Base-by-base conservation (phyloP, 2,329 filamentous ascomycete genomes). In the Cercospora nicotianae region DNA sequence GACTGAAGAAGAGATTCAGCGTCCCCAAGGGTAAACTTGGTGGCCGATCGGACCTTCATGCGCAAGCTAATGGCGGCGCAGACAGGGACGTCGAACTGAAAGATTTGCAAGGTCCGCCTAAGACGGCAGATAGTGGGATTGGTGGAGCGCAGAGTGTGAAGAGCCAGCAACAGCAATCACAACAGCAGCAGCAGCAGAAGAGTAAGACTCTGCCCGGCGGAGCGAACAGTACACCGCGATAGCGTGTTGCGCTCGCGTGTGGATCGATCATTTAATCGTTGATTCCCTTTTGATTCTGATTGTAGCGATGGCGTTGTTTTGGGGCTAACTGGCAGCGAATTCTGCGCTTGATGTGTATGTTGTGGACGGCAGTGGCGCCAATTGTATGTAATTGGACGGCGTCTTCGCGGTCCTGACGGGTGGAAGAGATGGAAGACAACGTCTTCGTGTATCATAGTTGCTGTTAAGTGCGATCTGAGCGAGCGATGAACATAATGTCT, bases 11-110 rank as follows among this genome's bases (percentile, higher is more conserved):
- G 74, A 81, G 83, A 33, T 76, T 75, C 77, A 66, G 68, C 7
- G 70, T 73, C 10, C 64, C 66, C 23, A 62, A 63, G n/a, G 53
- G 28, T 10, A 60, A 48, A n/a, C n/a, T 36, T 9, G 18, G 60
- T 55, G 42, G 57, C 16, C 45, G 45, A 64, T 45, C 31, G 7
- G 28, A 28, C 16, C 18, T 28, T 16, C 26, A 57, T 16, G 55
- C 28, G 36, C 64, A 66, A 20, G 60, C 59, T 20, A 66, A 69
- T 28, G 76, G 83, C 71, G 39, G 39, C 16, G 36, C 55, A 3
- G 42, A 63, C 18, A 53, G 60, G 18, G 66, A 57, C 16, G 83
- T 94, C 75, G 92, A 96, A 79, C 90, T 96, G 90, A 89, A 92
- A 67, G 78, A 82, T 68, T 73, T 80, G 36, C 66, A 57, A 12